A percentile compares a stretch with the other conserved stretches of the same genome.
Conservation (phyloP, 176 grass and related monocot genomes). For the bread wheat (Triticum aestivum) region DNA sequence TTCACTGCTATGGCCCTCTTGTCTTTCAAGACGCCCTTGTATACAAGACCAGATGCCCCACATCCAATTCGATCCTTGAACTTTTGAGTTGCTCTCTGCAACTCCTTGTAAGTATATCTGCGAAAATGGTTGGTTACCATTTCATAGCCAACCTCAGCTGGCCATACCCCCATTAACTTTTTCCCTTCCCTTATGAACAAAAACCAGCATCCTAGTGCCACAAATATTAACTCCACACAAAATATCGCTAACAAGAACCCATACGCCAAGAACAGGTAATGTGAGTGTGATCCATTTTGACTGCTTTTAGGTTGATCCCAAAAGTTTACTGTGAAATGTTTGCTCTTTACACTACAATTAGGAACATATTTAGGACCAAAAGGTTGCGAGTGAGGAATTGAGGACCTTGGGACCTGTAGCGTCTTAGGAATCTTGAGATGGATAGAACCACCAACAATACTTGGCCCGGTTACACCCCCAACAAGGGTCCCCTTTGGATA, state of each 20-base stretch:
- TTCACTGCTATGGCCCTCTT: too few relatives aligned
- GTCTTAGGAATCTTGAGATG: not conserved
- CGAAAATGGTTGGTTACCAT: too few relatives aligned
- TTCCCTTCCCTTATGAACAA: constrained; percentile 19
- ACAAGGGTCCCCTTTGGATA: constrained; percentile 31
- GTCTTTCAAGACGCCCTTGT: too few relatives aligned
- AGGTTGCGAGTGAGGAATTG: too few relatives aligned
- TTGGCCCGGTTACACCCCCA: constrained; percentile 8
- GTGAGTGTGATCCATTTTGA: not conserved
- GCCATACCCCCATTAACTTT: too few relatives aligned
- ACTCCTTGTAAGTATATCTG: too few relatives aligned
- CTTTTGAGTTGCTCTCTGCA: too few relatives aligned
- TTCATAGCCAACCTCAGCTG: too few relatives aligned
- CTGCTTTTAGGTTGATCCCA: not conserved
- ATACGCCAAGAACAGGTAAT: constrained; percentile 10
- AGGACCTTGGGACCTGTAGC: not conserved
- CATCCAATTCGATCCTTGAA: too few relatives aligned
- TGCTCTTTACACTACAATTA: too few relatives aligned
- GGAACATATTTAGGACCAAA: too few relatives aligned
- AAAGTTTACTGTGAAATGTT: not conserved
- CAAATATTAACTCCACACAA: constrained; percentile 23
- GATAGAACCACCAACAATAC: constrained; percentile 13
- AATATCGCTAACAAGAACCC: constrained; percentile 40
- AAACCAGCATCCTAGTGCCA: constrained; percentile 31
- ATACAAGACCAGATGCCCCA: too few relatives aligned